Evolutionary conservation across 2,329 filamentous ascomycete species (phyloP).

Genomic region (Colletotrichum noveboracense): DNA sequence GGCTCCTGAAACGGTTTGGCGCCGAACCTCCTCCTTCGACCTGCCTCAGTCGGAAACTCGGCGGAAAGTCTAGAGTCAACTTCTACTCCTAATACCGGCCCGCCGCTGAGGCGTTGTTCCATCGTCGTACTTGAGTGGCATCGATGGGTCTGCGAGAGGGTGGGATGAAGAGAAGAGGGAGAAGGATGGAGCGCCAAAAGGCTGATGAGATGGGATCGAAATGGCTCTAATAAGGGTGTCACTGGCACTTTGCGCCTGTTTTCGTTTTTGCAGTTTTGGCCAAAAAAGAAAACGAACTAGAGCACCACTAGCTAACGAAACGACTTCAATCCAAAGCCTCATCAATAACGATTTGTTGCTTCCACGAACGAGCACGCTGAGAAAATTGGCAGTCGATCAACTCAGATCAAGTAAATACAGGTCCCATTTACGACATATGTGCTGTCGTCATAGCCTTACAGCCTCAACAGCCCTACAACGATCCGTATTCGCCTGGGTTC

Average conservation of each 20-base stretch:
- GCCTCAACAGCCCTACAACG: neutral
- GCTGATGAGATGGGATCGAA: neutral
- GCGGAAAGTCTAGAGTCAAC: neutral
- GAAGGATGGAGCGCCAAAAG: neutral
- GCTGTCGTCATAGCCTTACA: neutral
- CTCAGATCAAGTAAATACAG: neutral
- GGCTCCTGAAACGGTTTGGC: conserved; percentile 7
- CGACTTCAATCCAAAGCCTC: neutral
- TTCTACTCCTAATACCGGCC: neutral
- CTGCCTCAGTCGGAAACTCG: neutral
- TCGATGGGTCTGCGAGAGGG: neutral
- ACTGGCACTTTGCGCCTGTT: neutral
- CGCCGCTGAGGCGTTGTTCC: neutral
- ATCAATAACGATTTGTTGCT: neutral
- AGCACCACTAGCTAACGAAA: neutral
- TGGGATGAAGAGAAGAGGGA: neutral
- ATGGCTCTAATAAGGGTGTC: neutral
- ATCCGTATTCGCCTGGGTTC: neutral
- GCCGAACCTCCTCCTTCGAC: neutral
- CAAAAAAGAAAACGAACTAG: neutral
- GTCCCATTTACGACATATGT: neutral
- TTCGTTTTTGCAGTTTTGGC: neutral
- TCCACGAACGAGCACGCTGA: neutral
- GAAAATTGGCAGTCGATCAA: neutral
- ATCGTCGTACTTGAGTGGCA: neutral